phyloP scores from a whole-genome alignment of 1,139 yeast genomes.

The Yamadazyma triangularis region DNA sequence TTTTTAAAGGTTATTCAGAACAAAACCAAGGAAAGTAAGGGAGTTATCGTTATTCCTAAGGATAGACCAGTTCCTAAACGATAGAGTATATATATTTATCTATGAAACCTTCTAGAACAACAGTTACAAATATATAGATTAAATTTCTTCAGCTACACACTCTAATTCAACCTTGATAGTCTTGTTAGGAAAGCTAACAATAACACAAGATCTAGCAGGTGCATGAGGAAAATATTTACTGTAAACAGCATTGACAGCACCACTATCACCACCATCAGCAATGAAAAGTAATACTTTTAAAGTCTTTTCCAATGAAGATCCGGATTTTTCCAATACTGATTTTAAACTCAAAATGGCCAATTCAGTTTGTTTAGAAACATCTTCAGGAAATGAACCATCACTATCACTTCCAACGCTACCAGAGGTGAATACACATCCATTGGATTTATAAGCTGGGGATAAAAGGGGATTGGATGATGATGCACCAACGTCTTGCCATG shows the following conservation, averaged over 20 bases:
- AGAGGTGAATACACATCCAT: constrained; percentile 45
- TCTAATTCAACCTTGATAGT: constrained; percentile 41
- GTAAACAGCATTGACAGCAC: constrained; percentile 42
- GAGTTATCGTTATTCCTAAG: neutral
- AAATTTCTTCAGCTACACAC: constrained; percentile 24
- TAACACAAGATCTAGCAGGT: constrained; percentile 51
- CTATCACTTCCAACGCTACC: constrained; percentile 17
- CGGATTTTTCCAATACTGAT: constrained; percentile 37
- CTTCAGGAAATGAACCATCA: constrained; percentile 27
- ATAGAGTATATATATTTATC: neutral
- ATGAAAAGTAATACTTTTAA: constrained; percentile 47
- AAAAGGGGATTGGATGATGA: neutral
- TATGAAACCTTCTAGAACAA: too few species aligned
- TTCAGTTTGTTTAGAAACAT: constrained; percentile 34
- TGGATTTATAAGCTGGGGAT: constrained; percentile 43
- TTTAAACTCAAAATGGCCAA: constrained; percentile 34
- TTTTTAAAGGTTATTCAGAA: constrained; percentile 56
- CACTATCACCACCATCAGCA: constrained; percentile 33
- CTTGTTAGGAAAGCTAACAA: constrained; percentile 40
- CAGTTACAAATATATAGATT: neutral
- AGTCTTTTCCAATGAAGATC: constrained; percentile 39
- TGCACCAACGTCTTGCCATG: neutral
- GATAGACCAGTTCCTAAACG: neutral
- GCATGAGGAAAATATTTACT: constrained; percentile 35
- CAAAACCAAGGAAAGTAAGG: constrained; percentile 8